Evolutionary conservation across 108 stramenopile genomes (phyloP).

Genomic region (Cyclotella sp.): DNA sequence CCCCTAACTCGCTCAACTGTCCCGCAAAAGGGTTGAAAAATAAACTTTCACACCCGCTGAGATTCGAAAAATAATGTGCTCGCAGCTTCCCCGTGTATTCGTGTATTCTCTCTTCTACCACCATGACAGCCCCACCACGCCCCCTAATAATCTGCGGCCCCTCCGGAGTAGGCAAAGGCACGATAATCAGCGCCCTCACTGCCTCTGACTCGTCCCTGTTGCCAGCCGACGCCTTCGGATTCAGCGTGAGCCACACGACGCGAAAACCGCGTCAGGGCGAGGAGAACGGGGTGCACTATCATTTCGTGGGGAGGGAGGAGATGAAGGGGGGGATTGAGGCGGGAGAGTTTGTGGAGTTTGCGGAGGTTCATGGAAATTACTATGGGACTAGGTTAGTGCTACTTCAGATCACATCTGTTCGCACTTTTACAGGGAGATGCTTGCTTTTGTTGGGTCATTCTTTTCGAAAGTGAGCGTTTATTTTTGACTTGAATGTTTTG

Average conservation of each 20-base stretch:
- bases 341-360: constrained; percentile 90
- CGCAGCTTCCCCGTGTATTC: no score
- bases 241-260: constrained; percentile 95
- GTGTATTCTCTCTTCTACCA: not conserved
- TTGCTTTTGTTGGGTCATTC: no score
- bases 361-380: constrained; percentile 94
- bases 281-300: constrained; percentile 89
- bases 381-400: constrained; percentile 83
- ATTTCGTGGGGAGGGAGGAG: constrained; percentile 85
- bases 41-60: no score
- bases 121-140: constrained; percentile 9
- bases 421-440: no score
- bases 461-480: no score
- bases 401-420: not conserved
- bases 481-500: no score
- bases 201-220: not conserved
- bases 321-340: constrained; percentile 87
- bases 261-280: constrained; percentile 90
- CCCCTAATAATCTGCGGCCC: constrained; percentile 26
- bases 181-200: constrained; percentile 66
- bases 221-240: constrained; percentile 40
- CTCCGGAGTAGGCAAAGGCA: constrained; percentile 52
- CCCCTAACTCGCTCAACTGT: no score
- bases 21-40: no score
- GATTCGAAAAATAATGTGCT: no score